Percentiles rank a stretch among this genome's conserved stretches.
Evolutionary conservation across 495 filamentous ascomycete species (phyloP).

Genomic region (Tetracladium setigerum): DNA sequence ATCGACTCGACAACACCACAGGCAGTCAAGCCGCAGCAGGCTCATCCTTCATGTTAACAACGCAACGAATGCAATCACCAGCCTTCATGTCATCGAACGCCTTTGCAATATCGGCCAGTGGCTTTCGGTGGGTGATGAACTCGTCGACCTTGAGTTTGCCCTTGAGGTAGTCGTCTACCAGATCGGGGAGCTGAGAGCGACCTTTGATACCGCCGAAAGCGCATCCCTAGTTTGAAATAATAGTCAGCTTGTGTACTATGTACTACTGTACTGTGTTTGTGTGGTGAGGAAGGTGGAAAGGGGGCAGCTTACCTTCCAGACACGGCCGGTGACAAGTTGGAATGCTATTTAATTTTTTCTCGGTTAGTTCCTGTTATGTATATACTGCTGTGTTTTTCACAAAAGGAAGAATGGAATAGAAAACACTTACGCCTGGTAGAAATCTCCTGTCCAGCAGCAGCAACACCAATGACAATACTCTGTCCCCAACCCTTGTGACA

Average conservation of each 20-base stretch:
- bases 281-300: too few species aligned
- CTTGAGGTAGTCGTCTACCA: conserved; percentile 84
- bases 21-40: too few species aligned
- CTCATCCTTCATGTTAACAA: conserved; percentile 47
- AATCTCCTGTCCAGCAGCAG: conserved; percentile 96
- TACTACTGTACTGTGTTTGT: too few species aligned
- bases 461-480: conserved; percentile 96
- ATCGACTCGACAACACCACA: too few species aligned
- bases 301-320: conserved; percentile 57
- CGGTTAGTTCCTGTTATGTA: too few species aligned
- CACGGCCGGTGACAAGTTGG: conserved; percentile 94
- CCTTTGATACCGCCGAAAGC: conserved; percentile 98
- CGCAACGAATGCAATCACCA: conserved; percentile 92
- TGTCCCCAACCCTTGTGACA: conserved; percentile 99
- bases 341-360: conserved; percentile 66
- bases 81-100: conserved; percentile 93
- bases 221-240: conserved; percentile 48
- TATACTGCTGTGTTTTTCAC: too few species aligned
- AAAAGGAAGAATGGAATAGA: neutral
- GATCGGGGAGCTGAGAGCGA: conserved; percentile 78
- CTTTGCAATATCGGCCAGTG: conserved; percentile 70
- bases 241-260: neutral
- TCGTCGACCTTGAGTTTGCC: conserved; percentile 96
- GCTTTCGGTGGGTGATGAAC: conserved; percentile 96
- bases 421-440: conserved; percentile 76